Percentiles rank a stretch among this genome's conserved stretches.
Conservation (phyloP, 345 rosid genomes). For the Camelina sativa region DNA sequence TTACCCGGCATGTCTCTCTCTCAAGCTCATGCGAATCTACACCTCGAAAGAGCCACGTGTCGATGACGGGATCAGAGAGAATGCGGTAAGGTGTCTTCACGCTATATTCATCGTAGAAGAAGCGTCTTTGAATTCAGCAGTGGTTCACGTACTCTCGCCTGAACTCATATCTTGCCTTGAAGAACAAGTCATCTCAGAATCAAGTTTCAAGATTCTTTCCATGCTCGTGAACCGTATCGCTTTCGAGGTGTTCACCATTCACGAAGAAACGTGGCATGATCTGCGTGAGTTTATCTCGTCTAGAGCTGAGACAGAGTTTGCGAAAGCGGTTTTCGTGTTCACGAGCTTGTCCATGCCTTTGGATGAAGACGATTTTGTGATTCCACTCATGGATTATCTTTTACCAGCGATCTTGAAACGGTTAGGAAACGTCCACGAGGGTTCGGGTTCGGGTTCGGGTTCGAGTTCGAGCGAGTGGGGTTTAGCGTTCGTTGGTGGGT, state of each 20-base stretch:
- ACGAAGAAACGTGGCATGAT: neutral
- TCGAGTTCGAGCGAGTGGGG: neutral
- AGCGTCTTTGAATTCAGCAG: neutral
- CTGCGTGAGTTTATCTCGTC: constrained; percentile 8
- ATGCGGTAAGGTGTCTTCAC: neutral
- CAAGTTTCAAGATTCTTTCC: constrained; percentile 1
- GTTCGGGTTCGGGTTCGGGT: neutral
- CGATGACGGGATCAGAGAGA: neutral
- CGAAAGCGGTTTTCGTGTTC: neutral
- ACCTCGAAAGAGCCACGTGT: constrained; percentile 7
- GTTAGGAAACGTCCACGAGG: neutral
- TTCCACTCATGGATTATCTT: neutral
- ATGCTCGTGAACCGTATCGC: neutral
- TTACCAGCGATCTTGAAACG: constrained; percentile 12
- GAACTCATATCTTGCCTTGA: constrained; percentile 2
- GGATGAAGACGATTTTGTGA: neutral
- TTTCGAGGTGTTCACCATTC: neutral
- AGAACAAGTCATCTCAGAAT: neutral
- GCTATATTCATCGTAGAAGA: neutral
- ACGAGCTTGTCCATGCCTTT: neutral
- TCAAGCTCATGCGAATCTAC: constrained; percentile 5
- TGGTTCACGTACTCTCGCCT: neutral
- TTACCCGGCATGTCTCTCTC: neutral
- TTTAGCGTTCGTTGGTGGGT: constrained; percentile 4
- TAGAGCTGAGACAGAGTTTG: neutral